These are phyloP conservation scores for Alternaria brassicicola DNA, from an alignment of 2,329 filamentous ascomycete genomes.

Conservation along the genomic window DNA sequence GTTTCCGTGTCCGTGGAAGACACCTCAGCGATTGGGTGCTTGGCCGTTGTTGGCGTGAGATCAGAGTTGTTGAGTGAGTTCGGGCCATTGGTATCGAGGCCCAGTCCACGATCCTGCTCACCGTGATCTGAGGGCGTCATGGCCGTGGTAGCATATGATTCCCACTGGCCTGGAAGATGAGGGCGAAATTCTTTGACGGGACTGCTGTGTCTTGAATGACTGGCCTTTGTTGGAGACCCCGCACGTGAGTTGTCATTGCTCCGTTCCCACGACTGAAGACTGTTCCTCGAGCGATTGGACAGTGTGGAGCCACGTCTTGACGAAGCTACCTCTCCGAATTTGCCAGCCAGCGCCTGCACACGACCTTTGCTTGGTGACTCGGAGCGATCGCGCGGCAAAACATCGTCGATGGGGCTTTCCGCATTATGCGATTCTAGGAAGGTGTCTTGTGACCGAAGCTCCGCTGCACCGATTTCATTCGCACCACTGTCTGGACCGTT, in stretches of 20 bases:
- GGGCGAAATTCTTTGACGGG: constrained; percentile 54
- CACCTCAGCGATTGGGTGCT: constrained; percentile 33
- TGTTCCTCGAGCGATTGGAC: constrained; percentile 51
- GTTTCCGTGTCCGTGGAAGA: constrained; percentile 23
- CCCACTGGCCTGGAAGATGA: constrained; percentile 60
- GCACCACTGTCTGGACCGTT: constrained; percentile 28
- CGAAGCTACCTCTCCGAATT: constrained; percentile 54
- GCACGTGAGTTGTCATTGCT: constrained; percentile 48
- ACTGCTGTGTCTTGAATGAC: constrained; percentile 45
- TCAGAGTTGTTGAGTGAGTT: constrained; percentile 38
- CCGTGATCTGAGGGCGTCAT: constrained; percentile 41
- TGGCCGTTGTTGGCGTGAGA: constrained; percentile 46
- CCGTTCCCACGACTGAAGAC: constrained; percentile 49
- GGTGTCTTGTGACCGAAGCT: constrained; percentile 41
- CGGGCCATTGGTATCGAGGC: constrained; percentile 10
- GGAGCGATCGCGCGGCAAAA: constrained; percentile 43
- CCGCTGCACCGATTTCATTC: constrained; percentile 35
- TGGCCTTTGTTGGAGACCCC: constrained; percentile 39
- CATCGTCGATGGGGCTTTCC: constrained; percentile 37
- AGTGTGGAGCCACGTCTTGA: constrained; percentile 56
- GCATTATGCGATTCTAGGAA: constrained; percentile 46
- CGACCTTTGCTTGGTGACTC: constrained; percentile 57
- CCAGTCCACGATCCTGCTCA: constrained; percentile 38
- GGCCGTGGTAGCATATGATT: constrained; percentile 54
- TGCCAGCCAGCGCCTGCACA: constrained; percentile 59